Evolutionary conservation across 495 filamentous ascomycete genomes (phyloP).

Genomic region (Xylaria scruposa): DNA sequence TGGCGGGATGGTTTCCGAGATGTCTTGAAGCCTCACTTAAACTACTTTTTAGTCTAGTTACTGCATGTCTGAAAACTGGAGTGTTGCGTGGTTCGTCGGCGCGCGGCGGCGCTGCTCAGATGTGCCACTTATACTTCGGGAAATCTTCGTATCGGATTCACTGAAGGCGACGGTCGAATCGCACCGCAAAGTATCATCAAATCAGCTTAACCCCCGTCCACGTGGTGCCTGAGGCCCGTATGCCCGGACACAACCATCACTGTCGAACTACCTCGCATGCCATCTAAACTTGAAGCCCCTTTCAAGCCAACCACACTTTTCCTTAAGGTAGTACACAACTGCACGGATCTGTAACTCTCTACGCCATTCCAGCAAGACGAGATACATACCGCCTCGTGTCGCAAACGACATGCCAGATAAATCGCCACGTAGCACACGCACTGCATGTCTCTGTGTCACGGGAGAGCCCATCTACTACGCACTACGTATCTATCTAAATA

Average conservation of each 20-base stretch:
- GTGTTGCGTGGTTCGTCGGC: background rate
- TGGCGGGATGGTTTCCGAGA: background rate
- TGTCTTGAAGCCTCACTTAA: background rate
- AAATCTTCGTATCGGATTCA: background rate
- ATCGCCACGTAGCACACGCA: slow-evolving; percentile 26
- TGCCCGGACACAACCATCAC: background rate
- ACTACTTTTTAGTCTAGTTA: background rate
- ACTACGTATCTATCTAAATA: background rate
- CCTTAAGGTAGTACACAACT: background rate
- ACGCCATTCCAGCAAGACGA: no score
- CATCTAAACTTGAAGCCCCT: background rate
- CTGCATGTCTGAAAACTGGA: background rate
- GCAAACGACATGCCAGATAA: slow-evolving; percentile 14
- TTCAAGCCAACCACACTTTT: background rate
- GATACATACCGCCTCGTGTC: background rate
- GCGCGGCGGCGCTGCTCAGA: background rate
- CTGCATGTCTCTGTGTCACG: slow-evolving; percentile 6
- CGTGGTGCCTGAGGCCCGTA: background rate
- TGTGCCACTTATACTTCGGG: no score
- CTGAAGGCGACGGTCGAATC: background rate
- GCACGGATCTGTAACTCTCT: background rate
- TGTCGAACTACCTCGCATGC: background rate
- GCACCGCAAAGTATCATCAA: background rate
- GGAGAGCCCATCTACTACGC: no score
- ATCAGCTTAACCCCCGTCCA: background rate